Conservation (phyloP, 768 basidiomycete genomes). For the Leccinum variicolor region DNA sequence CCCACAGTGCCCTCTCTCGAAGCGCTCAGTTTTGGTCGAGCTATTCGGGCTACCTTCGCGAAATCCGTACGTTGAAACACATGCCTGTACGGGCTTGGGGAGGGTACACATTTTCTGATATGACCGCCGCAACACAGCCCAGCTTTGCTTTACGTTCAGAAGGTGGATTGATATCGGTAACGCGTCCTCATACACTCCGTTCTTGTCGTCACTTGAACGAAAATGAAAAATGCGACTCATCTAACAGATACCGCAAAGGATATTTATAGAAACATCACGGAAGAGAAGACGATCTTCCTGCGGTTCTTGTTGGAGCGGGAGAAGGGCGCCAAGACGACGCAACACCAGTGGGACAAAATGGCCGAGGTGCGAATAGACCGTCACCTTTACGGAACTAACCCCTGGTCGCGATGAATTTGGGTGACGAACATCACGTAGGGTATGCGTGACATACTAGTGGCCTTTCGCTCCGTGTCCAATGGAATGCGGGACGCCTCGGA, state of each 20-base stretch:
- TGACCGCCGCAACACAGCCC: constrained; percentile 44
- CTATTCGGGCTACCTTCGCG: constrained; percentile 79
- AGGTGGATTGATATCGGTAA: constrained; percentile 74
- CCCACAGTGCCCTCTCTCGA: constrained; percentile 60
- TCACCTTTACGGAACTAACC: neutral
- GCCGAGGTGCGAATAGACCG: constrained; percentile 21
- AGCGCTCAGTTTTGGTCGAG: constrained; percentile 86
- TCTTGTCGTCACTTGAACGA: constrained; percentile 5
- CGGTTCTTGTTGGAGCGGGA: constrained; percentile 46
- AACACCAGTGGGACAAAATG: constrained; percentile 30
- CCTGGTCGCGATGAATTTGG: neutral
- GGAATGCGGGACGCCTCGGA: constrained; percentile 23
- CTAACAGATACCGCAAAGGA: constrained; percentile 58
- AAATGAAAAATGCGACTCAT: neutral
- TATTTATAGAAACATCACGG: constrained; percentile 62
- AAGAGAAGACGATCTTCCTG: constrained; percentile 53
- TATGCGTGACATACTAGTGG: constrained; percentile 24
- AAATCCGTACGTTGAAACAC: constrained; percentile 56
- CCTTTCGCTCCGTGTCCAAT: constrained; percentile 16
- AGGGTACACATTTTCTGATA: neutral
- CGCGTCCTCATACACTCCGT: constrained; percentile 9
- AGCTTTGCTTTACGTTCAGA: constrained; percentile 72
- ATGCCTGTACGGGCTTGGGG: neutral
- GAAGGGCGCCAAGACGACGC: constrained; percentile 26
- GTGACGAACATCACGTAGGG: constrained; percentile 20